These are phyloP conservation scores for Eimeria falciformis DNA, from an alignment of 169 alveolate genomes.

Conservation along the genomic window DNA sequence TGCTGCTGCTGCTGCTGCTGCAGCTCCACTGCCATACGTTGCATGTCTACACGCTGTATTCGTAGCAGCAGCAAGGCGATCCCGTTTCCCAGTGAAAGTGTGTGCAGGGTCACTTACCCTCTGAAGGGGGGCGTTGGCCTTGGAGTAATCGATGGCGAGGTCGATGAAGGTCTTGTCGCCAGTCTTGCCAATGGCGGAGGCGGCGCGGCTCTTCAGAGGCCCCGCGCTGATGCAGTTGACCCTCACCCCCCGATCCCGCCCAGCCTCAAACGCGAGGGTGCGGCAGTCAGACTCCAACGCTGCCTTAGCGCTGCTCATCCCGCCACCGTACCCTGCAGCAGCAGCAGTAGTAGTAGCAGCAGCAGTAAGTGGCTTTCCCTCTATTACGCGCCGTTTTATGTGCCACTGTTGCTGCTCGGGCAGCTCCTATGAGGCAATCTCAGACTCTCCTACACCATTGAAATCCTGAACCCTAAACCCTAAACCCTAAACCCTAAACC, in stretches of 20 bases:
- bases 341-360: conserved; percentile 37
- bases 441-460: neutral
- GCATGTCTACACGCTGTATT: neutral
- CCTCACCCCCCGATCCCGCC: conserved; percentile 84
- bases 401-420: no score
- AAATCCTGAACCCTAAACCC: conserved; percentile 27
- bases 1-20: neutral
- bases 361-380: no score
- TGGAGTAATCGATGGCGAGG: conserved; percentile 85
- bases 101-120: conserved; percentile 22
- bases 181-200: conserved; percentile 82
- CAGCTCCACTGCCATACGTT: neutral
- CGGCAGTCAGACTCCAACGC: conserved; percentile 88
- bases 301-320: conserved; percentile 90
- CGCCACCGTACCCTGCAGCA: conserved; percentile 87
- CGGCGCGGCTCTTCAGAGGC: conserved; percentile 88
- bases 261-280: conserved; percentile 86
- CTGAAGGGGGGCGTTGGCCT: conserved; percentile 82
- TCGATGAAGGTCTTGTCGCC: conserved; percentile 86
- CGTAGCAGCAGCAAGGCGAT: neutral
- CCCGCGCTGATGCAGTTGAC: conserved; percentile 89
- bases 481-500: neutral
- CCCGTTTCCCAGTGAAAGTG: neutral
- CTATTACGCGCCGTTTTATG: no score
- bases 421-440: no score